These are phyloP conservation scores for Aspergillus luchuensis DNA, from an alignment of 2,329 filamentous ascomycete species.

Conservation along the genomic window DNA sequence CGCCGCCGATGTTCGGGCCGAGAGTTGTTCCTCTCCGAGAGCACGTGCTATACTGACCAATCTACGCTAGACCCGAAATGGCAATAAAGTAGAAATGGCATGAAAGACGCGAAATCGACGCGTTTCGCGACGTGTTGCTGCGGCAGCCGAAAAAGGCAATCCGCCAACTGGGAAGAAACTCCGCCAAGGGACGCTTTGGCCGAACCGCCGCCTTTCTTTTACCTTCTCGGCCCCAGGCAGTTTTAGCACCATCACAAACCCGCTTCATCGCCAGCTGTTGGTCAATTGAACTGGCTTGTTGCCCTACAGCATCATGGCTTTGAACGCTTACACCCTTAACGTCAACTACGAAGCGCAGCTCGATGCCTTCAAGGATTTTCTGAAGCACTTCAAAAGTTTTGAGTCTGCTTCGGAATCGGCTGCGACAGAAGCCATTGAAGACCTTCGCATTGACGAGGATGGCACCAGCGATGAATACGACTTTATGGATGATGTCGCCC, in stretches of 20 bases:
- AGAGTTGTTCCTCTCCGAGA: conserved; percentile 37
- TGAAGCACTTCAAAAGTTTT: conserved; percentile 80
- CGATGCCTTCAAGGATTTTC: conserved; percentile 78
- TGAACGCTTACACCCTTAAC: conserved; percentile 73
- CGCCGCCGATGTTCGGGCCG: conserved; percentile 29
- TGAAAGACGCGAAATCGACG: conserved; percentile 29
- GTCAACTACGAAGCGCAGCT: conserved; percentile 90
- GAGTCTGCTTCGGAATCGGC: conserved; percentile 64
- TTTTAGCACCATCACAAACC: conserved; percentile 14
- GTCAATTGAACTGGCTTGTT: conserved; percentile 23
- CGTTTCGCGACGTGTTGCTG: conserved; percentile 31
- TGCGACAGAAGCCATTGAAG: conserved; percentile 78
- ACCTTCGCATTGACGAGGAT: conserved; percentile 84
- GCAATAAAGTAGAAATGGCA: conserved; percentile 18
- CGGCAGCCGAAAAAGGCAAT: conserved; percentile 16
- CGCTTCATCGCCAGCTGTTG: conserved; percentile 19
- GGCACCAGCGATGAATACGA: conserved; percentile 88
- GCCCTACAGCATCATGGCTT: conserved; percentile 67
- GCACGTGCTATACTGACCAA: conserved; percentile 17
- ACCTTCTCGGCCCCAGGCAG: conserved; percentile 13
- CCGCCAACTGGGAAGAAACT: conserved; percentile 4
- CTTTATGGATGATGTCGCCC: conserved; percentile 79
- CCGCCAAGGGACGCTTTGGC: neutral
- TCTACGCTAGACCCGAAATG: conserved; percentile 11
- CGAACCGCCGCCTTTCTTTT: conserved; percentile 14